Conservation (phyloP, 2,329 filamentous ascomycete species). For the Xylariomycetidae sp. region DNA sequence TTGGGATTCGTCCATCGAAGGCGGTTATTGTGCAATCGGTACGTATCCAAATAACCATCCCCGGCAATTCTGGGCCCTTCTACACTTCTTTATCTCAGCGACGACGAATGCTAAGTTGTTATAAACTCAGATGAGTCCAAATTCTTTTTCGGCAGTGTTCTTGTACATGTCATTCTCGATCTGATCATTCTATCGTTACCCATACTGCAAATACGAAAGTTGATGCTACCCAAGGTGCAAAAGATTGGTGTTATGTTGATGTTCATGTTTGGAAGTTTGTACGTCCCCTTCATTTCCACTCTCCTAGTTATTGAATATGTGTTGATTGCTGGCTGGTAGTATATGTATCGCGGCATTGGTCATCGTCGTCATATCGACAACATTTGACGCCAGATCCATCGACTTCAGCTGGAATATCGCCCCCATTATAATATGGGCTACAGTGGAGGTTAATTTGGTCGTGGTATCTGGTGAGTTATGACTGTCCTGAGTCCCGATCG, state of each 20-base stretch:
- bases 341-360: conserved; percentile 25
- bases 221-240: conserved; percentile 21
- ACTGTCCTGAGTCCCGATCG: not conserved
- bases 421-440: conserved; percentile 23
- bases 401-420: conserved; percentile 23
- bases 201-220: conserved; percentile 25
- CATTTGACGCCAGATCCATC: conserved; percentile 15
- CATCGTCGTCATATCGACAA: conserved; percentile 19
- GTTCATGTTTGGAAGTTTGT: conserved; percentile 26
- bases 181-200: conserved; percentile 27
- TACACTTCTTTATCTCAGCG: too few species aligned
- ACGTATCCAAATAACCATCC: too few species aligned
- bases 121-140: conserved; percentile 23
- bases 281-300: conserved; percentile 2
- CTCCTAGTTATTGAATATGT: too few species aligned
- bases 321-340: too few species aligned
- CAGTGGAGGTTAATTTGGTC: conserved; percentile 24
- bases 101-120: too few species aligned
- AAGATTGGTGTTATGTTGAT: conserved; percentile 25
- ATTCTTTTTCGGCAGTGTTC: conserved; percentile 28
- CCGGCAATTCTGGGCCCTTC: too few species aligned
- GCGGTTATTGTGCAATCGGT: conserved; percentile 24
- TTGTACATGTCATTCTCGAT: conserved; percentile 28
- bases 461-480: conserved; percentile 20
- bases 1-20: conserved; percentile 24